A percentile compares a stretch with the other conserved stretches of the same genome.
These are phyloP conservation scores for Kwoniella bestiolae DNA, from an alignment of 768 basidiomycete genomes.

Conservation along the genomic window DNA sequence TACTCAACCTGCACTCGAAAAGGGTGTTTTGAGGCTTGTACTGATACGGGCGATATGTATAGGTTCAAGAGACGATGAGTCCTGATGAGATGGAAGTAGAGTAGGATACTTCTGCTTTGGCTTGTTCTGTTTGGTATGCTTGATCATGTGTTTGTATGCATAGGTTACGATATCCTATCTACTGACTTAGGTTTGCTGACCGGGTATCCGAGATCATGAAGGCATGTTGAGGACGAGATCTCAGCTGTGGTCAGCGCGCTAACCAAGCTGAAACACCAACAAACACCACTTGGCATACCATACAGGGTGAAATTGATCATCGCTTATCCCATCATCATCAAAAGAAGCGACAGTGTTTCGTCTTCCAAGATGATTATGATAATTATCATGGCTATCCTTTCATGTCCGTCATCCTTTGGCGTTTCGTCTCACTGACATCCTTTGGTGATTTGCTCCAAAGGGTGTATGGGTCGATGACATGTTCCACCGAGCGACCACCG, in stretches of 20 bases:
- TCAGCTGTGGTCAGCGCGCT: too few species aligned
- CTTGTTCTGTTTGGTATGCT: background rate
- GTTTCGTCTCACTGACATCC: background rate
- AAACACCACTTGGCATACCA: background rate
- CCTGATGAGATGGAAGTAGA: constrained; percentile 40
- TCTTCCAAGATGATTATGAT: background rate
- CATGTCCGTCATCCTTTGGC: background rate
- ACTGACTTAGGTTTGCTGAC: too few species aligned
- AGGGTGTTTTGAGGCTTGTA: background rate
- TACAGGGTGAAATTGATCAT: background rate
- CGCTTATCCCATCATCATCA: background rate
- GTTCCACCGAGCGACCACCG: background rate
- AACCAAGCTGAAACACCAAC: background rate
- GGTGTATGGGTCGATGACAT: background rate
- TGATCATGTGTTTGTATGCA: constrained; percentile 5
- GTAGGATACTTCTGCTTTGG: background rate
- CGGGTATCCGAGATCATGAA: too few species aligned
- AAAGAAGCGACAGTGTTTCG: background rate
- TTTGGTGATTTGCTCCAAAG: background rate
- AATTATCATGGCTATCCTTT: background rate
- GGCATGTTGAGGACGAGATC: too few species aligned
- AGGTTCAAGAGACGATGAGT: constrained; percentile 35
- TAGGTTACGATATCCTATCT: background rate
- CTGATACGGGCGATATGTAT: background rate
- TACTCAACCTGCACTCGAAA: background rate